Base-by-base conservation (phyloP, 2,329 filamentous ascomycete genomes). In the Thyridium curvatum region DNA sequence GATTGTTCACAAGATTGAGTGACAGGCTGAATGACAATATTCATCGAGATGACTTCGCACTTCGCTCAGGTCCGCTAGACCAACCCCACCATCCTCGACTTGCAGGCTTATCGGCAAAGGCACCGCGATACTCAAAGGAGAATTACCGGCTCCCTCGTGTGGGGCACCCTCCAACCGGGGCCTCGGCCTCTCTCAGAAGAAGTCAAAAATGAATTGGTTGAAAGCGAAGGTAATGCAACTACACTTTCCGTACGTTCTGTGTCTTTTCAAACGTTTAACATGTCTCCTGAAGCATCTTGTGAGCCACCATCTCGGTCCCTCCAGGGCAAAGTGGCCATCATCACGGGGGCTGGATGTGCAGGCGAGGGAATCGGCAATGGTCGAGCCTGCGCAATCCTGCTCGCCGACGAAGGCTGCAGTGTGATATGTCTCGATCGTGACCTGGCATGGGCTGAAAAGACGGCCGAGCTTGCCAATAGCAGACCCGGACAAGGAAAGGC, bases 351-450 rank as follows among this genome's bases (percentile, higher is more conserved):
- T 12, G 75, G 77, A 13, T 71, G 69, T 38, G 57, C 62, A 17
- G 72, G 67, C 21, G 68, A 76, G 31, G 77, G 74, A 1, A 74
- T 82, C 33, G 77, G 77, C 4, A 82, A 82, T 77, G 21, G 21
- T 10, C 21, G 21, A 26, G 21, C 21, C 21, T 26, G 21, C 10
- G 21, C 21, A 3, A 71, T 82, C 33, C 64, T 82, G 21, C 62
- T 83, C 2, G 76, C 77, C 4, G 66, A 72, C 36, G 76, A 79
- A 18, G 76, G 77, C 8, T 74, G 69, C 48, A 57, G 65, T 4
- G 74, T 83, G 3, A 54, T 81, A n/a, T 81, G 77, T 47, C 59
- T 79, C 1, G 78, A 83, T 48, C 49, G 67, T 30, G 66, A 74
- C 29, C 36, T 66, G 0, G 53, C 60, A 1, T 67, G 69, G 51